These are phyloP conservation scores for Saccharomycopsis oosterbeekiorum DNA, from an alignment of 805 yeast species.

Conservation along the genomic window DNA sequence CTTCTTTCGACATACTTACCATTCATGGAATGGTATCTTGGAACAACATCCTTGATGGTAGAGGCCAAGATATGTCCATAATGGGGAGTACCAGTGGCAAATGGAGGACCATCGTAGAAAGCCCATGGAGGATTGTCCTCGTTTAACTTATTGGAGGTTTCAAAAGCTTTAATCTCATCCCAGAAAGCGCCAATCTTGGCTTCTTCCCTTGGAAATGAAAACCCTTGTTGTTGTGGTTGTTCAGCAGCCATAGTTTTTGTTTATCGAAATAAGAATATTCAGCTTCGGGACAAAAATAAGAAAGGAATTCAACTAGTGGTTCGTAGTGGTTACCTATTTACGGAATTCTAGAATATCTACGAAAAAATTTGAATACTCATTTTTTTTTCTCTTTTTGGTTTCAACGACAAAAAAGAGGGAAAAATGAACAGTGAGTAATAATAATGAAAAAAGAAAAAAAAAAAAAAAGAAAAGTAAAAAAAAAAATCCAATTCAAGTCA, in stretches of 20 bases:
- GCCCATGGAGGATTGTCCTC: conserved; percentile 82
- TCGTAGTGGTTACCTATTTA: no score
- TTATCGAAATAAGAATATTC: neutral
- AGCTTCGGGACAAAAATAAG: no score
- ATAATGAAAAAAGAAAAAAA: no score
- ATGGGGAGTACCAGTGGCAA: conserved; percentile 99
- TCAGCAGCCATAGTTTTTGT: neutral
- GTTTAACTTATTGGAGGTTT: conserved; percentile 70
- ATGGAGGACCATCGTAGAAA: conserved; percentile 98
- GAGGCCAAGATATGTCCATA: conserved; percentile 97
- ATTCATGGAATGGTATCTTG: conserved; percentile 96
- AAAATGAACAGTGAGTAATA: no score
- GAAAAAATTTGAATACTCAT: no score
- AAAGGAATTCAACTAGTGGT: no score
- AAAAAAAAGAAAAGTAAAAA: no score
- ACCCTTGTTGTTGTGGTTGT: conserved; percentile 21
- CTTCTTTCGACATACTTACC: conserved; percentile 94
- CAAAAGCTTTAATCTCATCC: conserved; percentile 93
- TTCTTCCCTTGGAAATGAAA: conserved; percentile 84
- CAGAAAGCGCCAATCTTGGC: conserved; percentile 70
- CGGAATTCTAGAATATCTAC: no score
- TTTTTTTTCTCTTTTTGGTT: no score
- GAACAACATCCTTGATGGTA: conserved; percentile 94
- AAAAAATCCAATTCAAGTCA: no score
- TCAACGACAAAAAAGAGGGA: no score